Evolutionary conservation across 306 rosid genomes (phyloP), one percentile per base, ranked within the genome.

Genomic region (Acacia confusa): DNA sequence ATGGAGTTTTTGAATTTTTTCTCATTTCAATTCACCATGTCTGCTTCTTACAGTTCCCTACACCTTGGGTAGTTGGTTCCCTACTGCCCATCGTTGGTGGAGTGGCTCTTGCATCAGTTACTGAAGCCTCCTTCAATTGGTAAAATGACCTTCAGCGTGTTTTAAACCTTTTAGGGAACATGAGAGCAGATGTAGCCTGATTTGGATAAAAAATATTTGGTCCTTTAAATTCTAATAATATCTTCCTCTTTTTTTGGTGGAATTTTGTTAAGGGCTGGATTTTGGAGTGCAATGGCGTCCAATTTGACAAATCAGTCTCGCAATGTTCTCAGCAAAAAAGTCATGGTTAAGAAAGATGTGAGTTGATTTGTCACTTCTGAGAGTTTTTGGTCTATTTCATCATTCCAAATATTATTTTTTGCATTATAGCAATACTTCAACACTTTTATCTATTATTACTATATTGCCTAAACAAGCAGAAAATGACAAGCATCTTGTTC

Each of bases 211-310:
- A 12, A 12, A 61, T 13, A 27, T 68, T 60, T 78, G 50, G 9
- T 72, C 55, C 19, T 55, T 81, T 77, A 67, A 63, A 61, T 75
- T 83, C 76, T 85, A 30, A 82, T 83, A 30, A 76, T 68, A 6
- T 72, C 50, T 47, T 20, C 63, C 60, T 12, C 34, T 80, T 44
- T 45, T 34, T 65, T 66, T 25, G 64, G 43, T 75, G 83, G 78
- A 25, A 81, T 69, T 78, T 82, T 63, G 50, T 77, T 73, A 72
- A 95, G 98, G 99, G 89, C 86, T 75, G 98, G 99, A 73, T 95
- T 95, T 91, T 92, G 87, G 93, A 95, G 94, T 84, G 99, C 99
- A 43, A 95, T 95, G 99, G 99, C 98, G 74, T 95, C 99, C 84
- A 96, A 96, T 88, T 78, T 93, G 91, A 57, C 98, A 11, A 93